phyloP scores from a whole-genome alignment of 2,329 filamentous ascomycete species.

The Alternaria gansuensis region DNA sequence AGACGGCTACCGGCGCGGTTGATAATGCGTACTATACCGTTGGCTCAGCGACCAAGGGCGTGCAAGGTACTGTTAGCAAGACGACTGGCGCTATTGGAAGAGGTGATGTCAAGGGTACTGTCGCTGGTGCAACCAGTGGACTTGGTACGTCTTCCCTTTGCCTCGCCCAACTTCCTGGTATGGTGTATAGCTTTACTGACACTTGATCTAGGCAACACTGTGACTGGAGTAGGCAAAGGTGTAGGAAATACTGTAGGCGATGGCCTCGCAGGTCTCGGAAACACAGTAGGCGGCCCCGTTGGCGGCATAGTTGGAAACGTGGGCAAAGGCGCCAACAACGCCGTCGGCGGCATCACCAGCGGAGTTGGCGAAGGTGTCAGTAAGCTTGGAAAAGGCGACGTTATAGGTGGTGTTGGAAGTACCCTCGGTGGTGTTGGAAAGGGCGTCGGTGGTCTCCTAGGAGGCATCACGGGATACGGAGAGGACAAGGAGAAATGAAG shows the following conservation, averaged over 20 bases:
- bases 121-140: conserved; percentile 51
- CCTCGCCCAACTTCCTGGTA: neutral
- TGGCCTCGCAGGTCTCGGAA: conserved; percentile 52
- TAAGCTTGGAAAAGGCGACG: conserved; percentile 57
- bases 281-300: conserved; percentile 51
- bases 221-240: conserved; percentile 50
- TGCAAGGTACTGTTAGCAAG: conserved; percentile 56
- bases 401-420: conserved; percentile 55
- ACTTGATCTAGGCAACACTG: conserved; percentile 44
- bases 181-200: neutral
- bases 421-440: conserved; percentile 54
- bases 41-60: conserved; percentile 52
- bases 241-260: conserved; percentile 48
- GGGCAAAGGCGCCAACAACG: conserved; percentile 55
- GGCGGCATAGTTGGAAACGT: conserved; percentile 56
- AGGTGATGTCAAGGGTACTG: conserved; percentile 54
- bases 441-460: conserved; percentile 51
- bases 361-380: conserved; percentile 58
- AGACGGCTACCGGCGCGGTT: conserved; percentile 54
- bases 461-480: conserved; percentile 41
- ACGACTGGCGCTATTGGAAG: conserved; percentile 56
- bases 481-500: conserved; percentile 33
- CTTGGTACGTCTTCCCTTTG: conserved; percentile 27
- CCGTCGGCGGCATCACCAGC: conserved; percentile 53
- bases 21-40: conserved; percentile 55